Conservation (phyloP, 176 grass and related monocot genomes). For the Phyllostachys edulis region DNA sequence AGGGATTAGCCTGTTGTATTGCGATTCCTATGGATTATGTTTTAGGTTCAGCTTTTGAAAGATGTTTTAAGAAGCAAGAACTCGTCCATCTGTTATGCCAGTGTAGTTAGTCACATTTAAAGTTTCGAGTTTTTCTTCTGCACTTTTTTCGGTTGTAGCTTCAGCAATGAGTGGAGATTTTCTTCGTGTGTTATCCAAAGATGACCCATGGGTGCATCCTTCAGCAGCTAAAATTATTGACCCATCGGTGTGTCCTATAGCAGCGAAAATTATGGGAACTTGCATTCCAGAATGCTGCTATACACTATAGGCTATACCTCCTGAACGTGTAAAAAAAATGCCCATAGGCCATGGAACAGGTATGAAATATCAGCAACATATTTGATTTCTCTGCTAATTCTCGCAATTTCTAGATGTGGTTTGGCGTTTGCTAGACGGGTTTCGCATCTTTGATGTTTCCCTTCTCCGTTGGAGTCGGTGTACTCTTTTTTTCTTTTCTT, state of each 20-base stretch:
- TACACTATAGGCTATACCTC: no score
- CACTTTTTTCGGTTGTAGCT: not conserved
- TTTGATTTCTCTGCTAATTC: not conserved
- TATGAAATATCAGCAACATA: not conserved
- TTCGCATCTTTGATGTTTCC: no score
- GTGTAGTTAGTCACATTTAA: slow-evolving; percentile 18
- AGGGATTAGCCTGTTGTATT: slow-evolving; percentile 40
- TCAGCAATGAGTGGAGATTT: not conserved
- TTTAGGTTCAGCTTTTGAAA: slow-evolving; percentile 21
- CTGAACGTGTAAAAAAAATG: not conserved
- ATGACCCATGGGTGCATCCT: not conserved
- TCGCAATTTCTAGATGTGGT: not conserved
- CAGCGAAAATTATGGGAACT: not conserved
- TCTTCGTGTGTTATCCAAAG: not conserved
- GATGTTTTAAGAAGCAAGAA: not conserved
- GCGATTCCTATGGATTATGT: slow-evolving; percentile 1
- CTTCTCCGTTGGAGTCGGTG: no score
- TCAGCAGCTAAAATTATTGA: not conserved
- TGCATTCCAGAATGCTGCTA: not conserved
- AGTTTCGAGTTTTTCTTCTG: not conserved
- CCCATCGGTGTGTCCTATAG: not conserved
- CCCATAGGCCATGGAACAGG: not conserved
- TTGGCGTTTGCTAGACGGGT: no score
- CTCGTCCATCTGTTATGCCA: not conserved
- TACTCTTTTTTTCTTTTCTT: no score